phyloP scores from a whole-genome alignment of 148 eudicot genomes.

The Cornus florida region DNA sequence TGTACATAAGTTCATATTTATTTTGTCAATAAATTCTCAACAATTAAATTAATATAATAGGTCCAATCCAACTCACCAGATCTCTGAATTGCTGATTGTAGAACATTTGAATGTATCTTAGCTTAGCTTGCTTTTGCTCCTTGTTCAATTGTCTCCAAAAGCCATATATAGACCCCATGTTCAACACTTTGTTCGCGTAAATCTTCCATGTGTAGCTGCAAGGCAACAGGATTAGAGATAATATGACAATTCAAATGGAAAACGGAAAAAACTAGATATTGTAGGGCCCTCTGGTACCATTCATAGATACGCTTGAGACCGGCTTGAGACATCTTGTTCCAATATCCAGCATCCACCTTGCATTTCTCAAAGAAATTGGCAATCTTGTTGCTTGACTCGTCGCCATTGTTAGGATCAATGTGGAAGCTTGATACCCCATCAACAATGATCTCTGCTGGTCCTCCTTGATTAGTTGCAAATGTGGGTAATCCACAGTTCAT shows the following conservation, averaged over 20 bases:
- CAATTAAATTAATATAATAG: not conserved
- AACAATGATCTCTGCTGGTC: conserved; percentile 65
- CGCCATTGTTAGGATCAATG: conserved; percentile 52
- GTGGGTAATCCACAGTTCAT: conserved; percentile 73
- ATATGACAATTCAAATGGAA: too few relatives aligned
- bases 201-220: conserved; percentile 80
- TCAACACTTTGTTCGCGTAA: conserved; percentile 56
- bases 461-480: conserved; percentile 71
- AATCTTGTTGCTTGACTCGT: conserved; percentile 53
- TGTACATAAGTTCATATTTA: not conserved
- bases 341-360: conserved; percentile 40
- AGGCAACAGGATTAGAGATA: not conserved
- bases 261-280: too few relatives aligned
- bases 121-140: conserved; percentile 77
- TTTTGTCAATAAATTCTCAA: not conserved
- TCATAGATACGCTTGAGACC: conserved; percentile 56
- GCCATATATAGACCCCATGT: conserved; percentile 74
- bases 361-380: conserved; percentile 63
- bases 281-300: conserved; percentile 35
- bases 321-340: conserved; percentile 45
- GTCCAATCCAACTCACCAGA: conserved; percentile 44
- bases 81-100: conserved; percentile 77
- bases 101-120: conserved; percentile 72
- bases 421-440: conserved; percentile 61
- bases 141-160: conserved; percentile 75